Percentiles rank a stretch among this genome's conserved stretches.
Evolutionary conservation across 2,329 filamentous ascomycete genomes (phyloP).

Genomic region (Penicillium sp.): DNA sequence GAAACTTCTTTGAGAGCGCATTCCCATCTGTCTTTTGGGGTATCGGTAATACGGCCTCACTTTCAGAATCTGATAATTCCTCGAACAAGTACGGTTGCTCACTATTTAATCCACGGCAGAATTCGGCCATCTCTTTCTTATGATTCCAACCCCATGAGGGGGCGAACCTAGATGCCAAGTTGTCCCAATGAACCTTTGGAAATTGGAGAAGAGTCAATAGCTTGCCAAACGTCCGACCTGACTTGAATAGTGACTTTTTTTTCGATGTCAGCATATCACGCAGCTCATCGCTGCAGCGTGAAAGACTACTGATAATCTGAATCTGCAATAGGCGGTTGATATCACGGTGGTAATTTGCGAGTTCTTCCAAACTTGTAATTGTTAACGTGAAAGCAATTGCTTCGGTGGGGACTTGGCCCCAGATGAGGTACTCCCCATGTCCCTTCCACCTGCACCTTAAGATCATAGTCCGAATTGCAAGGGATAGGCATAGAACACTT

Average conservation of each 20-base stretch:
- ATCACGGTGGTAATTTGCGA: constrained; percentile 14
- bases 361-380: constrained; percentile 21
- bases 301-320: constrained; percentile 7
- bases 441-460: constrained; percentile 14
- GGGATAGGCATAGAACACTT: constrained; percentile 29
- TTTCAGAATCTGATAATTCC: constrained; percentile 1
- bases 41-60: background rate
- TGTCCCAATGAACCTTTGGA: constrained; percentile 21
- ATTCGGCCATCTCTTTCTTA: background rate
- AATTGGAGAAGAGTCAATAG: constrained; percentile 23
- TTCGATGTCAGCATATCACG: constrained; percentile 13
- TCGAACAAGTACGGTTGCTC: background rate
- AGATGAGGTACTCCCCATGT: constrained; percentile 40
- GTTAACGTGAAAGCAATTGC: constrained; percentile 34
- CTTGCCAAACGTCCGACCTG: constrained; percentile 24
- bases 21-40: background rate
- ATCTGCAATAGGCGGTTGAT: constrained; percentile 32
- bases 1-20: background rate
- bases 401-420: constrained; percentile 28
- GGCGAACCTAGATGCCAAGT: constrained; percentile 23
- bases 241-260: background rate
- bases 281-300: constrained; percentile 11
- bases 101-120: background rate
- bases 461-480: constrained; percentile 20
- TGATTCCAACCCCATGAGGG: constrained; percentile 19